Evolutionary conservation across 805 yeast species (phyloP), one percentile per base, ranked within the genome.

Genomic region (Soucietia sequanensis): DNA sequence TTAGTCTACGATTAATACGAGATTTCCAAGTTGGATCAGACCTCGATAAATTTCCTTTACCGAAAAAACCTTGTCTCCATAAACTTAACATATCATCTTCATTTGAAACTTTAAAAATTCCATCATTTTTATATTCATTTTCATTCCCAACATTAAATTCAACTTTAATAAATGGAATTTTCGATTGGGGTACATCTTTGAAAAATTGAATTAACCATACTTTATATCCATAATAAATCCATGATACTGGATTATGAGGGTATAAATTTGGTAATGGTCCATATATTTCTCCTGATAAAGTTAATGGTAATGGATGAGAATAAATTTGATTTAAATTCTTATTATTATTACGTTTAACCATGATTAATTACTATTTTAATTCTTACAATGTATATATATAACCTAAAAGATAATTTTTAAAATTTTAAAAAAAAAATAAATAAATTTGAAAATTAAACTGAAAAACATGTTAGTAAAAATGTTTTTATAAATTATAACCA

Each of bases 1-100:
- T 72, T 17, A 84, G 60, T 27, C 87, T 58, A 30, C 80, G 67
- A 23, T 37, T 59, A 1, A 87, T 78, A 35, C 97, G 69, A n/a
- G 65, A 68, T 29, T 54, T 59, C 97, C 98, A 93, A 0, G 96
- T 78, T 0, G 99, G 96, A 53, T 93, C 97, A 38, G 95, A 84
- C 43, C 99, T 69, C 23, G 96, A 85, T 29, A 89, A 63, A 2
- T 77, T 75, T 2, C 98, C 99, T 52, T 91, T 93, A 5, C 99
- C 99, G 54, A 88, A 93, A 53, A 89, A 93, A 1, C 99, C 99
- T 46, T 73, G 73, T 12, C 68, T 60, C 98, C 98, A 93, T 2
- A 93, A 61, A 25, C 59, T 58, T 14, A 50, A 45, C 78, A 82
- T 81, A 21, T 72, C 79, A 0, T 51, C 43, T 1, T 57, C 58